Evolutionary conservation across 208 protist species (phyloP), one percentile per base, ranked within the genome.

Genomic region (Leishmania arabica): DNA sequence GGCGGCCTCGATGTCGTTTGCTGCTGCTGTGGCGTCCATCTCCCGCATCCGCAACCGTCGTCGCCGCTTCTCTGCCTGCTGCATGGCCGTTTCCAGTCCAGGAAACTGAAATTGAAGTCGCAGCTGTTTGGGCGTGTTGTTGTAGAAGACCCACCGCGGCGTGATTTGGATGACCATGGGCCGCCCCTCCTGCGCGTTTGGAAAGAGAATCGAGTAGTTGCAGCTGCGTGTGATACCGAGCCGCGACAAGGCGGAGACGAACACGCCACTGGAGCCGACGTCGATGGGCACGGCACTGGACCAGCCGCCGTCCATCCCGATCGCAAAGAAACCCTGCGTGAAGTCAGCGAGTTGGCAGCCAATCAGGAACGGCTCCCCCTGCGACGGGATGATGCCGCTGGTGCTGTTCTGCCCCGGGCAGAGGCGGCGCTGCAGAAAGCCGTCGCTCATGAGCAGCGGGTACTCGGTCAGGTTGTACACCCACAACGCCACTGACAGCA

Each of bases 391-490:
- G 80, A 96, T 94, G 27, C 93, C 93, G 6, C 85, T 92, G 75
- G 89, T 84, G 81, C 68, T 78, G 73, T 75, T 87, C 79, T 93
- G 90, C 34, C 93, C 93, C 0, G 91, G 86, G 34, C 83, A 84
- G 65, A 94, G 89, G 17, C 79, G 86, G 34, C 88, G 88, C 47
- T 86, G 89, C 21, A 91, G 9, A 56, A 85, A 21, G 81, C 80
- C 87, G 80, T 94, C 90, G 40, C 82, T 90, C 76, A 95, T 78
- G 21, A 94, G 87, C 54, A 96, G 82, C 15, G 93, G 91, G 82
- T 95, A 96, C 75, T 92, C 86, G 56, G 91, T 96, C 54, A 95
- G 82, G 81, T 96, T 96, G 84, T 88, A 88, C 42, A 95, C 90
- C 93, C 93, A 96, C 71, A 95, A 34, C 24, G 84, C 89, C 5